Base-by-base conservation (phyloP, 2,329 filamentous ascomycete species). In the Aureobasidium vineae region DNA sequence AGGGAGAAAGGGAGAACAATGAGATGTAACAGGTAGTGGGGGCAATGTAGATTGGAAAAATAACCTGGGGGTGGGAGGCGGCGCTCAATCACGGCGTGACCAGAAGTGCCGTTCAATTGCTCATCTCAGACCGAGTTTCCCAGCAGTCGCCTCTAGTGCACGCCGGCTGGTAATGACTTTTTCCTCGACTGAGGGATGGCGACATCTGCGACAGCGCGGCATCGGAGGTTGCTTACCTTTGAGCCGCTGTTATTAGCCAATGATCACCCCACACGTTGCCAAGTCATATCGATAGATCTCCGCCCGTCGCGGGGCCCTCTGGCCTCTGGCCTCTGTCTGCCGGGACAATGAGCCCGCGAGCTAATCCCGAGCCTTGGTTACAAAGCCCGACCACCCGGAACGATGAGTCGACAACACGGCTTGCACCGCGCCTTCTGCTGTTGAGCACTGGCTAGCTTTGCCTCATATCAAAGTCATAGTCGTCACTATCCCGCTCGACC, bases 61-160 rank as follows among this genome's bases (percentile, higher is more conserved):
- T 47, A 49, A 33, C 57, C 56, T 28, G 54, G 41, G 56, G 56
- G 43, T n/a, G 57, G 38, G 43, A 61, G 41, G 57, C 57, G 57
- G 50, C 50, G 50, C 31, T 61, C 16, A 33, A 21, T 23, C 38
- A 31, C 23, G 28, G 43, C 57, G 57, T 63, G 59, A 63, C 59
- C 59, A 63, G 33, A 63, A 63, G 40, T 63, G 40, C 59, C 40
- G 45, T 63, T 36, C 57, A 61, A 61, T 61, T 61, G 57, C 57
- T 61, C 57, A 61, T 61, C 41, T 61, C 57, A 61, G 57, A 47
- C 57, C 57, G 57, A 61, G 53, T 16, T n/a, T n/a, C 6, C n/a
- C n/a, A 49, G 41, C 57, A 40, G 45, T 52, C 59, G 59, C 33
- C 59, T 50, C 56, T 59, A 16, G 21, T 45, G 23, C 41, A 38